Evolutionary conservation across 2,329 filamentous ascomycete species (phyloP).

Genomic region (Aschersonia sp.): DNA sequence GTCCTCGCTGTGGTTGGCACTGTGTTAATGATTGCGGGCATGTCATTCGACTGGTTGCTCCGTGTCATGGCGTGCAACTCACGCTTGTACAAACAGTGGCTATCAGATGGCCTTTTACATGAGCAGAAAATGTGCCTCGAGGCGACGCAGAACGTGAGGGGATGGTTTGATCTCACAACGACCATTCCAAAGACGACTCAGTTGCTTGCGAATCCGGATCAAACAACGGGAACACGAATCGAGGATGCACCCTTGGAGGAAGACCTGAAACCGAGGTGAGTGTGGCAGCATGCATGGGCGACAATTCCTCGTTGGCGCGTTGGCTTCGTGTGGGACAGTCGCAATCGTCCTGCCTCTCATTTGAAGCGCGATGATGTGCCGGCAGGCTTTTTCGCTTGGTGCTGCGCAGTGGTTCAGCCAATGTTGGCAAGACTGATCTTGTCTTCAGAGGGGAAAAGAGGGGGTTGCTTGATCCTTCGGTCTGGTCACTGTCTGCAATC

Average conservation of each 20-base stretch:
- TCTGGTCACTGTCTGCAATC: too few species aligned
- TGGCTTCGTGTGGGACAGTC: too few species aligned
- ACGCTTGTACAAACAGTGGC: neutral
- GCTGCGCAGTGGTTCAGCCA: too few species aligned
- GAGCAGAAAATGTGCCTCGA: neutral
- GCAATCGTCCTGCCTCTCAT: too few species aligned
- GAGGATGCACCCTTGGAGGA: neutral
- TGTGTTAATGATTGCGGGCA: neutral
- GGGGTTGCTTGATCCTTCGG: too few species aligned
- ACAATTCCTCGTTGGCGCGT: too few species aligned
- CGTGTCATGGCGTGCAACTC: neutral
- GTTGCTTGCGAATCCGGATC: neutral
- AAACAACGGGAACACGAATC: neutral
- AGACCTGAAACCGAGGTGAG: too few species aligned
- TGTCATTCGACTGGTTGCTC: neutral
- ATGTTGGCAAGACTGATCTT: too few species aligned
- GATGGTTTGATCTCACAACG: neutral
- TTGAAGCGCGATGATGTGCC: too few species aligned
- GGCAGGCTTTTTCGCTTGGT: too few species aligned
- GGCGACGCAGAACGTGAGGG: neutral
- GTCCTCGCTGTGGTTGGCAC: neutral
- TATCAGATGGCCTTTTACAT: neutral
- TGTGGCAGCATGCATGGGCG: too few species aligned
- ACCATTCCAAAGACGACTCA: neutral
- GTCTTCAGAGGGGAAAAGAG: too few species aligned